Evolutionary conservation across 2,329 filamentous ascomycete species (phyloP).

Genomic region (Pseudogymnoascus destructans): DNA sequence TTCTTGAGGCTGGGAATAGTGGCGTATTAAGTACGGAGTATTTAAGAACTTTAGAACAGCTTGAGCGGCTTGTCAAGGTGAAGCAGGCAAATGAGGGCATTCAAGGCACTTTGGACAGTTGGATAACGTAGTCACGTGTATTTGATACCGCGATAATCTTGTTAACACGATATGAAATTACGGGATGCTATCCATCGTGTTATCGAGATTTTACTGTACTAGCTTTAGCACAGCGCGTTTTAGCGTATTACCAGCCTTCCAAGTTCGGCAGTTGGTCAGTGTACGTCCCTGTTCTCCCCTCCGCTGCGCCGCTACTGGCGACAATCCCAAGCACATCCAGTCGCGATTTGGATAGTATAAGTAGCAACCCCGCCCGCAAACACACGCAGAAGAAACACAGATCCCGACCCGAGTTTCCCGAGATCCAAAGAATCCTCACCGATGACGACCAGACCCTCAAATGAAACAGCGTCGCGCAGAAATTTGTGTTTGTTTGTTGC

Average conservation of each 20-base stretch:
- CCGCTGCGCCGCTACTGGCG: background rate
- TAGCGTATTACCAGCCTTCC: background rate
- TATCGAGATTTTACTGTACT: too few relatives aligned
- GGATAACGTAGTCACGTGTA: too few relatives aligned
- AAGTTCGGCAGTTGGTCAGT: background rate
- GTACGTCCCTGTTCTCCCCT: background rate
- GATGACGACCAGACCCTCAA: background rate
- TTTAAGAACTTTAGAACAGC: too few relatives aligned
- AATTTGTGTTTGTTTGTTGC: background rate
- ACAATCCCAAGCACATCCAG: background rate
- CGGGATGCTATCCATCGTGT: too few relatives aligned
- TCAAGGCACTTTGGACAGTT: too few relatives aligned
- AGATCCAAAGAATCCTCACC: background rate
- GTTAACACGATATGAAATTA: too few relatives aligned
- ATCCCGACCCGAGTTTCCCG: background rate
- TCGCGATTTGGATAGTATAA: constrained; percentile 1
- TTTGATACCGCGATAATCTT: too few relatives aligned
- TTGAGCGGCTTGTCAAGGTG: too few relatives aligned
- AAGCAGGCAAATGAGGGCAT: too few relatives aligned
- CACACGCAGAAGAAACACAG: background rate
- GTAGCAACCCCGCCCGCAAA: background rate
- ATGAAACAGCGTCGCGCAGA: background rate
- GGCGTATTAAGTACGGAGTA: too few relatives aligned
- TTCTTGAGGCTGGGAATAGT: too few relatives aligned
- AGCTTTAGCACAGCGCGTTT: background rate